phyloP scores from a whole-genome alignment of 495 filamentous ascomycete genomes.

The Xylaria nigripes region DNA sequence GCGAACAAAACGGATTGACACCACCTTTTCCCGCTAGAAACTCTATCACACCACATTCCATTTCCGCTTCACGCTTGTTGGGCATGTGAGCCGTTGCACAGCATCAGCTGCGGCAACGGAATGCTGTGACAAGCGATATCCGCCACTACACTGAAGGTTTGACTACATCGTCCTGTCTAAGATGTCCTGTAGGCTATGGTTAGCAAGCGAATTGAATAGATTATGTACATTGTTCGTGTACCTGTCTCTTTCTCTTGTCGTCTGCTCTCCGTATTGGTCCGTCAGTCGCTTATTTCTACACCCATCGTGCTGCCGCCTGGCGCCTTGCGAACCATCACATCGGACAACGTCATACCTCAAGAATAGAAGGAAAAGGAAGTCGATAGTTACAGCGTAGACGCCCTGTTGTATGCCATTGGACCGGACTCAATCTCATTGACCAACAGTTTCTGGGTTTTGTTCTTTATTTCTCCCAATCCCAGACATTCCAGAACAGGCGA shows the following conservation, averaged over 20 bases:
- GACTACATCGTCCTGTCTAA: no score
- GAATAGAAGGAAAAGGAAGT: not conserved
- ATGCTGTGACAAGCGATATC: conserved; percentile 5
- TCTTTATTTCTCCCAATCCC: not conserved
- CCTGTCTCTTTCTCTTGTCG: not conserved
- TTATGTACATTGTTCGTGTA: not conserved
- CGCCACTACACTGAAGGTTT: not conserved
- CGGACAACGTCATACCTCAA: not conserved
- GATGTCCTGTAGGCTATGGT: no score
- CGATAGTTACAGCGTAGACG: not conserved
- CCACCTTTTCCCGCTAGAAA: not conserved
- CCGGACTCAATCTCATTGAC: not conserved
- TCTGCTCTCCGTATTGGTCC: not conserved
- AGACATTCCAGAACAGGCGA: not conserved
- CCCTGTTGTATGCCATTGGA: not conserved
- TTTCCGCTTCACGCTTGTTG: not conserved
- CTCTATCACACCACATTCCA: not conserved
- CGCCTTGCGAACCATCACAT: conserved; percentile 2
- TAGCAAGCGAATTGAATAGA: not conserved
- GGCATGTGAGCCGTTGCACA: not conserved
- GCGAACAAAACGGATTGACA: not conserved
- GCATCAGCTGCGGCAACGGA: conserved; percentile 7
- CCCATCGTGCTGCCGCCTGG: not conserved
- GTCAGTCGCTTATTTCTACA: not conserved
- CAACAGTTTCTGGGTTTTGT: not conserved